Conservation (phyloP, 1,284 basidiomycete genomes). For the Filobasidium uniguttulatum region DNA sequence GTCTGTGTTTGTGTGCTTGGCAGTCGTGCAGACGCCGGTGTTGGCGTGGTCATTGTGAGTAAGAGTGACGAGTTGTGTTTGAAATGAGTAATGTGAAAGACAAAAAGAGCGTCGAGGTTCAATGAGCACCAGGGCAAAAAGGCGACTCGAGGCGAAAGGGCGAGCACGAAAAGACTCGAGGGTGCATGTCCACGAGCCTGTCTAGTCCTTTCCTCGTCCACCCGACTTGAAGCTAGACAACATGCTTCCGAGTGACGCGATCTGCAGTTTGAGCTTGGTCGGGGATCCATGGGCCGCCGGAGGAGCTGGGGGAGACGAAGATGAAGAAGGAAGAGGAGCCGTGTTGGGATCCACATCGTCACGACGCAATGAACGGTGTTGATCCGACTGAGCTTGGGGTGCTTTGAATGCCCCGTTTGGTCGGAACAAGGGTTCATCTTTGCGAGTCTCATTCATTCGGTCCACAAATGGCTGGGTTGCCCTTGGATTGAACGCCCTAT, state of each 20-base stretch:
- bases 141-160: too few relatives aligned
- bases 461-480: neutral
- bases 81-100: too few relatives aligned
- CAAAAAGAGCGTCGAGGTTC: too few relatives aligned
- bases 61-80: too few relatives aligned
- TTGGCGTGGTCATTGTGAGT: too few relatives aligned
- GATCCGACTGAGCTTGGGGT: neutral
- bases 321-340: neutral
- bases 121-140: too few relatives aligned
- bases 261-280: constrained; percentile 20
- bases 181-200: too few relatives aligned
- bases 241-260: constrained; percentile 33
- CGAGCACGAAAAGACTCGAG: too few relatives aligned
- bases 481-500: too few relatives aligned
- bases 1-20: too few relatives aligned
- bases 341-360: neutral
- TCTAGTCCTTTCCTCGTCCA: constrained; percentile 5
- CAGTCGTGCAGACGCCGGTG: too few relatives aligned
- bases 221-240: constrained; percentile 30
- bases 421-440: neutral
- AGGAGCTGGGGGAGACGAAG: neutral
- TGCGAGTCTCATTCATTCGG: neutral
- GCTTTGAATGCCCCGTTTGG: neutral
- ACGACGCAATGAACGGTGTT: neutral
- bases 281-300: neutral